These are phyloP conservation scores for Cladosporium colombiae DNA, from an alignment of 2,329 filamentous ascomycete genomes.

Conservation along the genomic window DNA sequence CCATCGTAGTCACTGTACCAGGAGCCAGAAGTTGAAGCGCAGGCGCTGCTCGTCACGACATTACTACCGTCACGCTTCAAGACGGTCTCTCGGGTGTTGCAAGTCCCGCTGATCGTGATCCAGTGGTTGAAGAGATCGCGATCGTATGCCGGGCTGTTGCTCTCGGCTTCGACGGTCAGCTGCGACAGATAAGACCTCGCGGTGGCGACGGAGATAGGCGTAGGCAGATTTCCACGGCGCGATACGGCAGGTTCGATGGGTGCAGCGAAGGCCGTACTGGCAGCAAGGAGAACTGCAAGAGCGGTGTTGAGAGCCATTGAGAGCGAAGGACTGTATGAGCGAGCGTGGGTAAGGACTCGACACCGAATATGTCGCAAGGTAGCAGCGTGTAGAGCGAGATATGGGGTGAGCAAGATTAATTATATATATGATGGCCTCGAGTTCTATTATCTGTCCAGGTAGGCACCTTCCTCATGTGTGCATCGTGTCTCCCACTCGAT, in stretches of 20 bases:
- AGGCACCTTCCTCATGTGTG: constrained; percentile 6
- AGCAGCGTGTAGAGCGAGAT: neutral
- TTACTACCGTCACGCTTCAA: constrained; percentile 70
- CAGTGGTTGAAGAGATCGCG: constrained; percentile 72
- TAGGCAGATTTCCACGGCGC: constrained; percentile 34
- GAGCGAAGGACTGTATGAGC: constrained; percentile 12
- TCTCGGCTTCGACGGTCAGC: constrained; percentile 31
- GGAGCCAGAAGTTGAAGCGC: constrained; percentile 63
- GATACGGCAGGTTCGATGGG: constrained; percentile 25
- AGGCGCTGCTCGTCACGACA: constrained; percentile 61
- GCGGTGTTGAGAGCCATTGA: constrained; percentile 27
- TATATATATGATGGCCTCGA: neutral
- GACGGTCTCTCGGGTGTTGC: constrained; percentile 73
- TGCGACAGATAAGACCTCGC: constrained; percentile 32
- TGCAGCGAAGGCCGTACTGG: constrained; percentile 28
- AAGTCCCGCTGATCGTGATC: constrained; percentile 64
- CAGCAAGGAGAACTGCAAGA: constrained; percentile 26
- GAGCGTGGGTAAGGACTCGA: neutral
- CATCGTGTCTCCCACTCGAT: neutral
- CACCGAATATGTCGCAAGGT: neutral
- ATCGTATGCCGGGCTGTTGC: constrained; percentile 53
- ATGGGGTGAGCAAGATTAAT: neutral
- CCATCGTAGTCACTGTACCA: constrained; percentile 78
- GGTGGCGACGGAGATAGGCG: constrained; percentile 33
- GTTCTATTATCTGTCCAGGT: neutral